Base-by-base conservation (phyloP, 345 rosid species). In the Hibiscus syriacus region DNA sequence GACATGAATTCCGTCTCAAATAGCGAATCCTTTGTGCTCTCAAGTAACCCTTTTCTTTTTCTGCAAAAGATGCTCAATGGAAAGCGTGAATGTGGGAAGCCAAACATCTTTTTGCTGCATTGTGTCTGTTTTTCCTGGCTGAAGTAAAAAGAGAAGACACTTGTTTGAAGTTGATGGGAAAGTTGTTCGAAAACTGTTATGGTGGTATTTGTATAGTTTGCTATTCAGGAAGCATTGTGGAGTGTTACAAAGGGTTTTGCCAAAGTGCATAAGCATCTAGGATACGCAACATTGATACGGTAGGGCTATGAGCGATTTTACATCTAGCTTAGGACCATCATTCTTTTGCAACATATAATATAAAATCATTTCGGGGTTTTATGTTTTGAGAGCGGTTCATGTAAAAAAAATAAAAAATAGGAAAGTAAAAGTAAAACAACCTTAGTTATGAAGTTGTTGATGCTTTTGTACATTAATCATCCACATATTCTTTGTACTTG, bases 1-100 rank as follows among this genome's bases (percentile, higher is more conserved):
- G 99, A 80, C 84, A 86, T 17, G 99, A 95, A 77, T 92, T 92
- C 72, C 97, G 97, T 38, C 84, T 83, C 53, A 92, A 92, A 74
- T 91, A 89, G 66, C 48, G 57, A 32, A 39, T 17, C 26, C 45
- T 1, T 5, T 5, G 27, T 56, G 60, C 49, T 23, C 38, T 60
- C 1, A 50, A 55, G 71, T 61, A 55, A 55, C 34, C 49, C 56
- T 39, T 14, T n/a, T n/a, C n/a, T n/a, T n/a, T 36, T 17, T 25
- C 27, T 66, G 46, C 69, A 63, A 67, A 69, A 3, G 63, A 71
- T 63, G 71, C 73, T 71, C 54, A 46, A 50, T n/a, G n/a, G n/a
- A n/a, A n/a, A n/a, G n/a, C n/a, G n/a, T n/a, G n/a, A n/a, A n/a
- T 36, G 8, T 53, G 55, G 57, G 52, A 50, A 34, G 68, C 32